Evolutionary conservation across 768 basidiomycete genomes (phyloP).

Genomic region (Lactarius hatsudake): DNA sequence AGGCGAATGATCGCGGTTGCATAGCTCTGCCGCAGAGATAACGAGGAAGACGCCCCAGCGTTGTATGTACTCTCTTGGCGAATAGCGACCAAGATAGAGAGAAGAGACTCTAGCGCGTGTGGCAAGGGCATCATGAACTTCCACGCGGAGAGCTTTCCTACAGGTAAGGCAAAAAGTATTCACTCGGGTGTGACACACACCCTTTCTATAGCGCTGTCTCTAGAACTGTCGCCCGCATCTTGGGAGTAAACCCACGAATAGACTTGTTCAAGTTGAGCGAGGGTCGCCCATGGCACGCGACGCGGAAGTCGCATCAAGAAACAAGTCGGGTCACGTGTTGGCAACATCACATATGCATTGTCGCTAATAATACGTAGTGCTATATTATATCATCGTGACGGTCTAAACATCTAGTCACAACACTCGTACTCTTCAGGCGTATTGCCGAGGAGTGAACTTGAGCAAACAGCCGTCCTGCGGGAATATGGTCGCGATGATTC

Average conservation of each 20-base stretch:
- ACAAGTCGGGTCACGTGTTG: background rate
- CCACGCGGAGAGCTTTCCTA: conserved; percentile 72
- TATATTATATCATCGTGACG: background rate
- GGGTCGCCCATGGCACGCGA: conserved; percentile 73
- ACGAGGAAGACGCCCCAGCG: conserved; percentile 34
- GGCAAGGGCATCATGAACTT: conserved; percentile 70
- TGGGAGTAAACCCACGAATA: conserved; percentile 74
- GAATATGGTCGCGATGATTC: conserved; percentile 96
- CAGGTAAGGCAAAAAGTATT: background rate
- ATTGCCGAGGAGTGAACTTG: conserved; percentile 62
- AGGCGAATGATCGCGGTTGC: conserved; percentile 81
- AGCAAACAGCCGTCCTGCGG: conserved; percentile 89
- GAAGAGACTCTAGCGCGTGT: conserved; percentile 73
- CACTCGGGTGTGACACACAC: conserved; percentile 40
- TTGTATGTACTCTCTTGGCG: conserved; percentile 46
- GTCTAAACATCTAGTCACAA: background rate
- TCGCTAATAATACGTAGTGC: background rate
- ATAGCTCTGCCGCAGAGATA: conserved; percentile 72
- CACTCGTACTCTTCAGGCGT: background rate
- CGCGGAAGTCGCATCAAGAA: conserved; percentile 50
- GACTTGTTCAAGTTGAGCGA: conserved; percentile 69
- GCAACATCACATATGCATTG: conserved; percentile 3
- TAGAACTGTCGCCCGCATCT: conserved; percentile 56
- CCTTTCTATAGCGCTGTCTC: conserved; percentile 57
- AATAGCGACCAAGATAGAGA: conserved; percentile 60